phyloP scores from a whole-genome alignment of 108 stramenopile species.

The Fragilariopsis cylindrus region DNA sequence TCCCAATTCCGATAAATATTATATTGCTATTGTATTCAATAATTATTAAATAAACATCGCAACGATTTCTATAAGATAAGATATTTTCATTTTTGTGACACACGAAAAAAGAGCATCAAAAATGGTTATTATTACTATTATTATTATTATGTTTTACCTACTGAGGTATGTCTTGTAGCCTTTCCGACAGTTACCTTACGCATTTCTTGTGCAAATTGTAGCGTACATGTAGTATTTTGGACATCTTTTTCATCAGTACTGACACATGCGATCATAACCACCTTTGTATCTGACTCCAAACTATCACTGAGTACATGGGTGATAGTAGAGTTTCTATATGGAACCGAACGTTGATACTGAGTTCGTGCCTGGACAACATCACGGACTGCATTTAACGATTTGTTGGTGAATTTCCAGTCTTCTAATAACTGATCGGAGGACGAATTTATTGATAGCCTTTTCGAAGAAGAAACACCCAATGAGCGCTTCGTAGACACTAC shows the following conservation, averaged over 20 bases:
- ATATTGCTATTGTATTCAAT: too few relatives aligned
- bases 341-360: slow-evolving; percentile 75
- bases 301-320: slow-evolving; percentile 84
- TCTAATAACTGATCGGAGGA: slow-evolving; percentile 24
- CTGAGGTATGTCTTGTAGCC: slow-evolving; percentile 62
- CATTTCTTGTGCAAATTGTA: slow-evolving; percentile 56
- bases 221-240: slow-evolving; percentile 53
- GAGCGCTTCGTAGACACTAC: slow-evolving; percentile 26
- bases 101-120: too few relatives aligned
- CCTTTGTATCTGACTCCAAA: slow-evolving; percentile 82
- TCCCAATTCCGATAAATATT: too few relatives aligned
- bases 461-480: slow-evolving; percentile 4
- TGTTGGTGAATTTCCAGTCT: slow-evolving; percentile 71
- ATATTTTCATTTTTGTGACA: too few relatives aligned
- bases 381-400: slow-evolving; percentile 63
- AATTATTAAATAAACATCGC: too few relatives aligned
- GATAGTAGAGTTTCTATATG: slow-evolving; percentile 83
- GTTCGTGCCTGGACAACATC: slow-evolving; percentile 73
- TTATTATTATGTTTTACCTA: too few relatives aligned
- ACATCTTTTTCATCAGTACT: slow-evolving; percentile 62
- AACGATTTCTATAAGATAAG: too few relatives aligned
- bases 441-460: not conserved
- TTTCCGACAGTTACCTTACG: slow-evolving; percentile 70
- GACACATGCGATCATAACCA: slow-evolving; percentile 74
- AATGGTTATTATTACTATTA: too few relatives aligned